Base-by-base conservation (phyloP, 495 filamentous ascomycete species). In the Cladorrhinum samala region DNA sequence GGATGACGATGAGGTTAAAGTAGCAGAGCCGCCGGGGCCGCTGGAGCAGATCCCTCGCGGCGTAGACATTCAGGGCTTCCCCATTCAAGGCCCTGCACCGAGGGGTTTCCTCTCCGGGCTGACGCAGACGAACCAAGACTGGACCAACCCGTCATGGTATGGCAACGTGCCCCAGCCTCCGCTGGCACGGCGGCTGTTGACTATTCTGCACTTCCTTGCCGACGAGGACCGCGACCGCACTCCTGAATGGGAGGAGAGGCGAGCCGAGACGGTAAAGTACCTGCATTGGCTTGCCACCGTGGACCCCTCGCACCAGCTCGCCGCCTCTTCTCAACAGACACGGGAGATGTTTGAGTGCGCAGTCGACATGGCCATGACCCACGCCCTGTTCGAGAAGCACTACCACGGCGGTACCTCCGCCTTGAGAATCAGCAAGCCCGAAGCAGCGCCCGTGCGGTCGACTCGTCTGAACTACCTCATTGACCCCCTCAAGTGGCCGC, bases 221-320 rank as follows among this genome's bases (percentile, higher is more conserved):
- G 64, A 70, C 16, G 59, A 67, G 24, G 60, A 70, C 30, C 47
- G 63, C 44, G 61, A 67, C 53, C 67, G 67, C 14, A 59, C 52
- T 30, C 21, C 57, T 9, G 9, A 52, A 24, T 71, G 65, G 65
- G 41, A 55, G 45, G 1, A 9, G 9, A 58, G 57, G 41, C 59
- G 63, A 6, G 40, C 18, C 14, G 56, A 63, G 27, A 38, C 60
- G 0, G 42, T 51, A 2, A 23, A 49, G 19, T 72, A 70, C 49
- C 59, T 68, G 38, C 9, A 52, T 20, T 65, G 67, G 60, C 61
- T 71, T 13, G 48, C 49, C 4, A 13, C 21, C 1, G 52, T 56
- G 3, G 61, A 64, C 47, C 25, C 45, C 9, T 19, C 42, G 13
- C 9, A 44, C 0, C 64, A 65, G 46, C 51, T 67, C 13, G 13